phyloP scores from a whole-genome alignment of 805 yeast species.

The Saturnispora ahearnii region DNA sequence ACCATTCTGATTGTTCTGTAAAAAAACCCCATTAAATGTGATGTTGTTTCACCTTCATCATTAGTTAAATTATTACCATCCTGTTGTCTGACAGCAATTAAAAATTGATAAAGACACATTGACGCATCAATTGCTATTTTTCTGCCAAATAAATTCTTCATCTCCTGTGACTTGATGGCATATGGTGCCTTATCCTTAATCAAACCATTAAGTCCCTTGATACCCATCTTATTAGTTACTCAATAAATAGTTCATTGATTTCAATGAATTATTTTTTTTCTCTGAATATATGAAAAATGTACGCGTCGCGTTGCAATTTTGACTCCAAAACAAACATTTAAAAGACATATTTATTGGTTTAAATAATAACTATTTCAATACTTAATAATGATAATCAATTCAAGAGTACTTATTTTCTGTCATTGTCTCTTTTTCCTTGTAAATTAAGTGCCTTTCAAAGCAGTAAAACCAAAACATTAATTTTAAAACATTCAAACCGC shows the following conservation, averaged over 20 bases:
- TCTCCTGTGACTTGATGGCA: slow-evolving; percentile 68
- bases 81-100: slow-evolving; percentile 92
- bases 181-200: slow-evolving; percentile 84
- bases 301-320: background rate
- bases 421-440: too few species aligned
- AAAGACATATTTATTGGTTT: too few species aligned
- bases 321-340: too few species aligned
- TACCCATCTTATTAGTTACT: slow-evolving; percentile 24
- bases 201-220: slow-evolving; percentile 71
- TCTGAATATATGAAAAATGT: too few species aligned
- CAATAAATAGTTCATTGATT: too few species aligned
- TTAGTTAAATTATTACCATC: slow-evolving; percentile 91
- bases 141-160: slow-evolving; percentile 82
- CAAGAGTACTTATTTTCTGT: too few species aligned
- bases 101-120: slow-evolving; percentile 92
- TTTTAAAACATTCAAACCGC: too few species aligned
- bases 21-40: slow-evolving; percentile 94
- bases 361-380: too few species aligned
- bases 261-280: too few species aligned
- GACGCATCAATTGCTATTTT: slow-evolving; percentile 98
- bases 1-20: slow-evolving; percentile 86
- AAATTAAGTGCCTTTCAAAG: too few species aligned
- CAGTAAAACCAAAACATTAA: too few species aligned
- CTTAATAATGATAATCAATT: too few species aligned
- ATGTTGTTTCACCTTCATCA: slow-evolving; percentile 84